Evolutionary conservation across 2,329 filamentous ascomycete species (phyloP).

Genomic region (Penicillium sp.): DNA sequence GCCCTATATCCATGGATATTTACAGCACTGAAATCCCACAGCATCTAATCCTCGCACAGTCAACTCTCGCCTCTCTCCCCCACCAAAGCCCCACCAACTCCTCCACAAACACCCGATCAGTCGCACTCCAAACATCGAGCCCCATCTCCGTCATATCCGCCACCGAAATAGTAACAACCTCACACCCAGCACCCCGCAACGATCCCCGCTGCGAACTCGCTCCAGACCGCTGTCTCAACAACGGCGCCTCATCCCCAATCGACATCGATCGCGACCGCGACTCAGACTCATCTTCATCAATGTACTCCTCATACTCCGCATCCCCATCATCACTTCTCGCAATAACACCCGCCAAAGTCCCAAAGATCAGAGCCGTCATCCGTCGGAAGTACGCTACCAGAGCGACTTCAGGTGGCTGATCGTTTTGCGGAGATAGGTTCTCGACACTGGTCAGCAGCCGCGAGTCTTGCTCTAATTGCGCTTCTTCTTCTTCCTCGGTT

Average conservation of each 20-base stretch:
- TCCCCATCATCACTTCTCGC: slow-evolving; percentile 40
- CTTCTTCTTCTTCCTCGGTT: slow-evolving; percentile 56
- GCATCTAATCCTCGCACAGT: slow-evolving; percentile 48
- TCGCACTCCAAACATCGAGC: slow-evolving; percentile 51
- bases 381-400: slow-evolving; percentile 54
- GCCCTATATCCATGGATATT: neutral
- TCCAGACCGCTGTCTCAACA: slow-evolving; percentile 24
- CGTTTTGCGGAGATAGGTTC: slow-evolving; percentile 33
- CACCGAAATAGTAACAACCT: slow-evolving; percentile 40
- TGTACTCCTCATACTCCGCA: slow-evolving; percentile 21
- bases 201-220: slow-evolving; percentile 4
- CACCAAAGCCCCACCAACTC: slow-evolving; percentile 51
- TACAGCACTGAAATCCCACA: slow-evolving; percentile 51
- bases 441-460: slow-evolving; percentile 42
- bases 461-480: slow-evolving; percentile 46
- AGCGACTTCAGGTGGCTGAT: slow-evolving; percentile 48
- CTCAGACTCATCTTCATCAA: slow-evolving; percentile 25
- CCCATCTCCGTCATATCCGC: slow-evolving; percentile 53
- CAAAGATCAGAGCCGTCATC: slow-evolving; percentile 49
- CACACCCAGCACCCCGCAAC: slow-evolving; percentile 12
- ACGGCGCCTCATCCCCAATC: slow-evolving; percentile 32
- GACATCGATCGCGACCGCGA: slow-evolving; percentile 26
- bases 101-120: slow-evolving; percentile 49
- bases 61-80: slow-evolving; percentile 46
- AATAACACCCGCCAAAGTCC: slow-evolving; percentile 46